phyloP scores from a whole-genome alignment of 116 monocot genomes.

The Cymodocea nodosa region DNA sequence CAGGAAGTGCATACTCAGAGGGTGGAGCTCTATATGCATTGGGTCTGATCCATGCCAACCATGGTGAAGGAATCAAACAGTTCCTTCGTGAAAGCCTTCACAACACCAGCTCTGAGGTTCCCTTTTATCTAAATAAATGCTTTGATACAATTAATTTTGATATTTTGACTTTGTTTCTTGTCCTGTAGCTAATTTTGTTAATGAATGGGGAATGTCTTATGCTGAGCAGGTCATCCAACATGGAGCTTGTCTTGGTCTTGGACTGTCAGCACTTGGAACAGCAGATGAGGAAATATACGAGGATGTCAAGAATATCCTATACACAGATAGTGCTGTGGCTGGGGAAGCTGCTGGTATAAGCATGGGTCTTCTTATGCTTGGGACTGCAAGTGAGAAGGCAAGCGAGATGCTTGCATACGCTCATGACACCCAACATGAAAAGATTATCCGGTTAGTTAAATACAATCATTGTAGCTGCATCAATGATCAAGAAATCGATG shows the following conservation, averaged over 20 bases:
- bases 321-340: slow-evolving; percentile 86
- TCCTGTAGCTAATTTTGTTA: background rate
- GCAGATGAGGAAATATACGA: slow-evolving; percentile 94
- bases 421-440: slow-evolving; percentile 99
- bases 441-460: slow-evolving; percentile 68
- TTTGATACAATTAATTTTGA: background rate
- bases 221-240: slow-evolving; percentile 83
- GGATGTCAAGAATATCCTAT: slow-evolving; percentile 91
- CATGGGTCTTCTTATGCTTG: slow-evolving; percentile 98
- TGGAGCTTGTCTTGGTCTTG: slow-evolving; percentile 92
- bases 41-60: slow-evolving; percentile 96
- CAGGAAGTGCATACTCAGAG: slow-evolving; percentile 95
- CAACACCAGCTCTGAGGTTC: slow-evolving; percentile 81
- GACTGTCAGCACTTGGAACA: slow-evolving; percentile 92
- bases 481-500: no score
- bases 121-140: background rate
- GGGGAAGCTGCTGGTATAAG: slow-evolving; percentile 99
- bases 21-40: slow-evolving; percentile 98
- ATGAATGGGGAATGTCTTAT: slow-evolving; percentile 1
- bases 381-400: slow-evolving; percentile 86
- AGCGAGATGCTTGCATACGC: slow-evolving; percentile 97
- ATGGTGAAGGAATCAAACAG: slow-evolving; percentile 96
- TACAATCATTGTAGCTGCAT: background rate
- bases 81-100: slow-evolving; percentile 89
- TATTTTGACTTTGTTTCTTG: no score